These are phyloP conservation scores for Rosa multiflora DNA, from an alignment of 306 rosid genomes.

Conservation along the genomic window DNA sequence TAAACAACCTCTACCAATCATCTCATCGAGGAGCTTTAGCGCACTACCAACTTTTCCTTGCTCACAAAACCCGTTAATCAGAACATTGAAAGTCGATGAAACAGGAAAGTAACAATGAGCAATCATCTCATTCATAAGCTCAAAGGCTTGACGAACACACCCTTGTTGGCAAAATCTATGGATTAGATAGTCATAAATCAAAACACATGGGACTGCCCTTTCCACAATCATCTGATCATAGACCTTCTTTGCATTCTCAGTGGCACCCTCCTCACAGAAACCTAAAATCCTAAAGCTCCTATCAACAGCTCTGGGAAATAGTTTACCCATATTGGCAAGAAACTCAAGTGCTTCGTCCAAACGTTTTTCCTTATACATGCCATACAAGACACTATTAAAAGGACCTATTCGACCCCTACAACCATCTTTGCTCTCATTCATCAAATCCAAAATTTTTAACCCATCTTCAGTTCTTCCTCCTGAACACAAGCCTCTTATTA, in stretches of 20 bases:
- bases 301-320: slow-evolving; percentile 68
- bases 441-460: slow-evolving; percentile 50
- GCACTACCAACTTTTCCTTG: slow-evolving; percentile 53
- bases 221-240: slow-evolving; percentile 52
- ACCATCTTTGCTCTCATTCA: slow-evolving; percentile 64
- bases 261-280: slow-evolving; percentile 41
- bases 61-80: slow-evolving; percentile 51
- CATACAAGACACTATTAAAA: slow-evolving; percentile 69
- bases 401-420: slow-evolving; percentile 57
- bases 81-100: slow-evolving; percentile 52
- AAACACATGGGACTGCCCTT: slow-evolving; percentile 60
- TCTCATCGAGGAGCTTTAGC: slow-evolving; percentile 57
- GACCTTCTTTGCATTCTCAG: slow-evolving; percentile 56
- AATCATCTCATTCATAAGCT: slow-evolving; percentile 69
- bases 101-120: slow-evolving; percentile 46
- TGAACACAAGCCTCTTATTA: slow-evolving; percentile 63
- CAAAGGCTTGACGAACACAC: slow-evolving; percentile 51
- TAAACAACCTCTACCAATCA: slow-evolving; percentile 54
- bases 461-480: slow-evolving; percentile 62
- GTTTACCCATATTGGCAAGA: slow-evolving; percentile 42
- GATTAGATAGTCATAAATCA: slow-evolving; percentile 57
- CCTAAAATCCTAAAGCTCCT: slow-evolving; percentile 53
- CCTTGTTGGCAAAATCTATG: slow-evolving; percentile 42
- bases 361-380: slow-evolving; percentile 54
- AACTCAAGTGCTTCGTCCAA: slow-evolving; percentile 51